Conservation (phyloP, 2,329 filamentous ascomycete genomes). For the Fusarium proliferatum region DNA sequence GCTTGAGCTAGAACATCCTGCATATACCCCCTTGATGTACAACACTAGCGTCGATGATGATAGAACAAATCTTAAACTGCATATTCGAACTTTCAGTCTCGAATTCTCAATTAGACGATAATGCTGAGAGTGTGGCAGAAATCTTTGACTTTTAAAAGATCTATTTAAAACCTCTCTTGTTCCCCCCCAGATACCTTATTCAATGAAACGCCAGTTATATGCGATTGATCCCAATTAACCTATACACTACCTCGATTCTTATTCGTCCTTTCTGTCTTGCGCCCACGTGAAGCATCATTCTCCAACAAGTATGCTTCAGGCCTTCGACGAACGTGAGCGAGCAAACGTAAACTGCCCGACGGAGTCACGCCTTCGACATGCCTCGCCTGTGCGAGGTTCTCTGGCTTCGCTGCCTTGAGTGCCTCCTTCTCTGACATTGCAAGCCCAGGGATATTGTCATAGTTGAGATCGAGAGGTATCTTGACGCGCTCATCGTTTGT, state of each 20-base stretch:
- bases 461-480: constrained; percentile 81
- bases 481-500: constrained; percentile 79
- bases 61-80: constrained; percentile 12
- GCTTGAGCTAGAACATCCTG: constrained; percentile 2
- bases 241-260: background rate
- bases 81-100: background rate
- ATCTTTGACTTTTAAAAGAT: background rate
- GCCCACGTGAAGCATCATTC: constrained; percentile 1
- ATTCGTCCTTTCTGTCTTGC: background rate
- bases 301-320: constrained; percentile 3
- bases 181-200: background rate
- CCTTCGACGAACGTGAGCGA: constrained; percentile 67
- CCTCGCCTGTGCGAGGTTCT: constrained; percentile 88
- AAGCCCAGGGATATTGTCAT: constrained; percentile 76
- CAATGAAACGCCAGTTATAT: constrained; percentile 17
- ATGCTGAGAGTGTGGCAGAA: background rate
- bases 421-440: constrained; percentile 82
- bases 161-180: background rate
- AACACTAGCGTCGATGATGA: constrained; percentile 3
- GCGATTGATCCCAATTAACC: background rate
- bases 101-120: background rate
- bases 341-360: constrained; percentile 67
- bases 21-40: constrained; percentile 15
- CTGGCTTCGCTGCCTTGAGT: constrained; percentile 77
- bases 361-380: constrained; percentile 84